Evolutionary conservation across 176 grass and related monocot genomes (phyloP).

Genomic region (Avena atlantica): DNA sequence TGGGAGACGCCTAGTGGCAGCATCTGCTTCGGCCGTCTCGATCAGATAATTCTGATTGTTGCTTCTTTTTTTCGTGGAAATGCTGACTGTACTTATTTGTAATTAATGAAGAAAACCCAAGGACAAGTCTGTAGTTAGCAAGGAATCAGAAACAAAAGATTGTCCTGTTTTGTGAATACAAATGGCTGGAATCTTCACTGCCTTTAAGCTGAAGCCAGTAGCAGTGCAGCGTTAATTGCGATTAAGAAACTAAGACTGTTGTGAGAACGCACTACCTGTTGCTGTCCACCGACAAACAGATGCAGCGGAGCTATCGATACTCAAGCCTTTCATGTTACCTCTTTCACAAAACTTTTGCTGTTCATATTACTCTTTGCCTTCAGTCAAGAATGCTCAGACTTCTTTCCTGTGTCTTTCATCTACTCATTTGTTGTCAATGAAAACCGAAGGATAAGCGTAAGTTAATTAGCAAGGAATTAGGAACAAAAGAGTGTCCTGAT

Average conservation of each 20-base stretch:
- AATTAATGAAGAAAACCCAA: not conserved
- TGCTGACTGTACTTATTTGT: not conserved
- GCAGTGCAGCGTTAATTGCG: not conserved
- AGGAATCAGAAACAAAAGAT: slow-evolving; percentile 33
- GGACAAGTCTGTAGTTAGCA: not conserved
- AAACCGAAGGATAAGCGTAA: not conserved
- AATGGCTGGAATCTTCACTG: not conserved
- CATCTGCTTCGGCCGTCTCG: not conserved
- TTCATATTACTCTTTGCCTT: not conserved
- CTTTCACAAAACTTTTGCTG: not conserved
- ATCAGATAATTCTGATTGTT: not conserved
- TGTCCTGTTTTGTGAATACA: not conserved
- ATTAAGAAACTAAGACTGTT: not conserved
- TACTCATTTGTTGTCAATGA: not conserved
- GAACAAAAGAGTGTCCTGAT: slow-evolving; percentile 29
- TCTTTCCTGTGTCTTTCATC: not conserved
- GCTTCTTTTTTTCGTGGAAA: no score
- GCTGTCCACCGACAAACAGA: slow-evolving; percentile 12
- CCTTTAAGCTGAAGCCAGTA: slow-evolving; percentile 5
- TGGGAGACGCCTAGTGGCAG: not conserved
- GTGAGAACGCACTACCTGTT: not conserved
- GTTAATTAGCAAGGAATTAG: slow-evolving; percentile 28
- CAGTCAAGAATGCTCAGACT: not conserved
- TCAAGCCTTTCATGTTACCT: not conserved
- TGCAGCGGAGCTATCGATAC: not conserved